These are phyloP conservation scores for Anisodus acutangulus DNA, from an alignment of 257 asterid species.

Conservation along the genomic window DNA sequence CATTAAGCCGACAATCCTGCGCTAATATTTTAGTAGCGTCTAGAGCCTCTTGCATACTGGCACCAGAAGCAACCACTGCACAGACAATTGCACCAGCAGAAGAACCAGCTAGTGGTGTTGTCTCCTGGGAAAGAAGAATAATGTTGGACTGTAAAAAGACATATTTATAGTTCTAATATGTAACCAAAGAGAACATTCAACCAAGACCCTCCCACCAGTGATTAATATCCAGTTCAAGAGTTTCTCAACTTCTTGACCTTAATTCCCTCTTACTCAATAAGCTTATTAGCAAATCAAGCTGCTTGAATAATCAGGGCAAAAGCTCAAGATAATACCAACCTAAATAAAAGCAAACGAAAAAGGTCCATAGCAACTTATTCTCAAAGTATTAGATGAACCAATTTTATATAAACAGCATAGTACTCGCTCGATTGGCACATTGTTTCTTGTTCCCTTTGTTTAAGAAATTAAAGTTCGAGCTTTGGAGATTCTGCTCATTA, in stretches of 20 bases:
- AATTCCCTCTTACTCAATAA: background rate
- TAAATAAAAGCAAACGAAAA: background rate
- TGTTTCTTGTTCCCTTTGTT: too few species aligned
- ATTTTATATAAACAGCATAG: background rate
- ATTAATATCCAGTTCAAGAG: background rate
- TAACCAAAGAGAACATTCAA: background rate
- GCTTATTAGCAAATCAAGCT: background rate
- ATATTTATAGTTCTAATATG: background rate
- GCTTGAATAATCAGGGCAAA: background rate
- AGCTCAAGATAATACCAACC: background rate
- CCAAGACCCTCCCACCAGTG: background rate
- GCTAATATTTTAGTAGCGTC: constrained; percentile 85
- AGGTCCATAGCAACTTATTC: background rate
- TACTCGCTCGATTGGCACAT: background rate
- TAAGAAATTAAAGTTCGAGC: too few species aligned
- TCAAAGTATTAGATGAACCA: background rate
- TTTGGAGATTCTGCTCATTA: too few species aligned
- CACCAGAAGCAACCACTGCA: constrained; percentile 92
- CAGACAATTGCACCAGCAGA: constrained; percentile 98
- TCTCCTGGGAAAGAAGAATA: constrained; percentile 54
- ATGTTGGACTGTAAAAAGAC: background rate
- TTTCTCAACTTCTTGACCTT: background rate
- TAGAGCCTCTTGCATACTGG: constrained; percentile 83
- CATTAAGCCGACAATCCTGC: constrained; percentile 82
- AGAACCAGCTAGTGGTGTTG: constrained; percentile 97